A percentile compares a stretch with the other conserved stretches of the same genome.
These are phyloP conservation scores for Lentinula novae-zelandiae DNA, from an alignment of 1,284 basidiomycete genomes.

Conservation along the genomic window DNA sequence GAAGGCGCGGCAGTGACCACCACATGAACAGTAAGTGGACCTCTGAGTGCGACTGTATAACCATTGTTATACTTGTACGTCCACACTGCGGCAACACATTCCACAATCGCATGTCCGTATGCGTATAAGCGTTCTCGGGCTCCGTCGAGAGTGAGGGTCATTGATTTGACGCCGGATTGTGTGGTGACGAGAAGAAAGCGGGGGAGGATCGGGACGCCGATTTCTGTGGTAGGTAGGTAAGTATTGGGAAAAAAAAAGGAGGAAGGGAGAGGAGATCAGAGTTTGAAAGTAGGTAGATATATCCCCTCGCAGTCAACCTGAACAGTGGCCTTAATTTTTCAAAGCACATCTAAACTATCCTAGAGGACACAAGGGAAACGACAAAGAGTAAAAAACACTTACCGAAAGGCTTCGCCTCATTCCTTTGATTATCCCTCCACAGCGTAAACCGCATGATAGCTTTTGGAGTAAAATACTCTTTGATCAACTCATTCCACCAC, in stretches of 20 bases:
- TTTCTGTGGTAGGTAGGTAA: constrained; percentile 42
- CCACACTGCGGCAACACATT: constrained; percentile 69
- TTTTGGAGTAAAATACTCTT: constrained; percentile 61
- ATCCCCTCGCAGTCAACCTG: too few relatives aligned
- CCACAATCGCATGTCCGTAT: constrained; percentile 53
- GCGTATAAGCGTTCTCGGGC: constrained; percentile 56
- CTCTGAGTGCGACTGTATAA: constrained; percentile 68
- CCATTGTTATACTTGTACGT: constrained; percentile 74
- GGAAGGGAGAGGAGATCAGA: too few relatives aligned
- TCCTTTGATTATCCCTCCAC: constrained; percentile 74
- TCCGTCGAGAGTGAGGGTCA: constrained; percentile 69
- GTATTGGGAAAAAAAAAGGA: neutral
- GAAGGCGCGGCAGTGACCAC: constrained; percentile 31
- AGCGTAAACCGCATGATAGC: constrained; percentile 71
- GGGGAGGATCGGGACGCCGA: constrained; percentile 71
- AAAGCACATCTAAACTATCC: too few relatives aligned
- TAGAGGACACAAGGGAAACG: too few relatives aligned
- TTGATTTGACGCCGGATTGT: constrained; percentile 75
- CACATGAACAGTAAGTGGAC: constrained; percentile 63
- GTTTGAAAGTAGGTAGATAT: neutral
- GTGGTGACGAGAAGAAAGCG: constrained; percentile 79
- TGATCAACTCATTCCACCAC: constrained; percentile 61
- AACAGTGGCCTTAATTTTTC: too few relatives aligned
- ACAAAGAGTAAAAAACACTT: constrained; percentile 22
- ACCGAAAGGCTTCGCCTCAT: constrained; percentile 80